These are phyloP conservation scores for Anisodus tanguticus DNA, from an alignment of 257 asterid species.

Conservation along the genomic window DNA sequence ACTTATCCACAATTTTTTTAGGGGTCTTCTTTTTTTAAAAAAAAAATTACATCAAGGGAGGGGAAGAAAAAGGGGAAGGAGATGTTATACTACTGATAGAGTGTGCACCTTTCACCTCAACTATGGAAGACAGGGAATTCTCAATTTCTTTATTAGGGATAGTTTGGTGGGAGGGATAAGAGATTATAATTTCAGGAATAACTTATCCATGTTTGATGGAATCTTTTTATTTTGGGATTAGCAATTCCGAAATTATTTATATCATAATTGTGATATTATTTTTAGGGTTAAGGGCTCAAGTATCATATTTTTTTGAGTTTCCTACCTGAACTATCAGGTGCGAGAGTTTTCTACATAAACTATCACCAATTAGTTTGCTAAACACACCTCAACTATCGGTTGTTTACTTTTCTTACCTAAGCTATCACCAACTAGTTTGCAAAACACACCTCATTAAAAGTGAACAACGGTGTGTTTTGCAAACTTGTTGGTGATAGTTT, in stretches of 20 bases:
- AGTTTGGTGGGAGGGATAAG: background rate
- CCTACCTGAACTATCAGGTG: too few species aligned
- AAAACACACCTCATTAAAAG: too few species aligned
- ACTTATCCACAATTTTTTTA: too few species aligned
- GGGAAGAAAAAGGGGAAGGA: background rate
- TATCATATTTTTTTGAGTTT: too few species aligned
- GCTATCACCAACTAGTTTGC: too few species aligned
- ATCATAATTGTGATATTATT: background rate
- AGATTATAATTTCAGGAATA: background rate
- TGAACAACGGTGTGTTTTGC: too few species aligned
- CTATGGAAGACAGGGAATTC: background rate
- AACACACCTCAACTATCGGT: too few species aligned
- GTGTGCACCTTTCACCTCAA: background rate
- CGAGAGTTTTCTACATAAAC: too few species aligned
- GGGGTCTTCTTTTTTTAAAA: background rate
- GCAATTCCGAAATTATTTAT: background rate
- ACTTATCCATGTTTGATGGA: background rate
- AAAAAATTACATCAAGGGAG: background rate
- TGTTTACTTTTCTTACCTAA: too few species aligned
- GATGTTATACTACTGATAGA: background rate
- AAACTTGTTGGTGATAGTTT: too few species aligned
- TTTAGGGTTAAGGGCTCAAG: too few species aligned
- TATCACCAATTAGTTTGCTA: too few species aligned
- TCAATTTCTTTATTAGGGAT: accelerated
- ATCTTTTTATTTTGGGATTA: background rate